phyloP scores from a whole-genome alignment of 371 early-diverging fungal species.

The Actinomortierella wolfii region DNA sequence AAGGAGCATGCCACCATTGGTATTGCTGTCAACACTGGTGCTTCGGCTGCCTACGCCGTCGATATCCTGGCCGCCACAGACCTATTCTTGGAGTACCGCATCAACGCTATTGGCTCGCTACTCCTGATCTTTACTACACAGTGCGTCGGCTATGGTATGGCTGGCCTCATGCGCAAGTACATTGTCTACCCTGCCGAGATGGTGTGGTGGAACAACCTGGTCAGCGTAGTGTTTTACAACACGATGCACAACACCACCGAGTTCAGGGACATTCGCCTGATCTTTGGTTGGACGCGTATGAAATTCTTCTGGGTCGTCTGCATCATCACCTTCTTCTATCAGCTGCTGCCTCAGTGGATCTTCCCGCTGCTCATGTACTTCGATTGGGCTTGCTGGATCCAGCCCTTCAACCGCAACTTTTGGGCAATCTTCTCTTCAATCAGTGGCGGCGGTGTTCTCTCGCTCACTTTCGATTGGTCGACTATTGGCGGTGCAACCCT shows the following conservation, averaged over 20 bases:
- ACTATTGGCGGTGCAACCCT: conserved; percentile 51
- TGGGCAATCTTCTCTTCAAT: conserved; percentile 38
- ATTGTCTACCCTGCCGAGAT: conserved; percentile 48
- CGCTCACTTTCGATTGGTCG: conserved; percentile 78
- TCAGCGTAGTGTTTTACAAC: conserved; percentile 42
- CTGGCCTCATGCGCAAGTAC: conserved; percentile 48
- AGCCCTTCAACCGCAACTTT: conserved; percentile 41
- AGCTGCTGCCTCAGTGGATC: conserved; percentile 61
- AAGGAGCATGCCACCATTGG: conserved; percentile 58
- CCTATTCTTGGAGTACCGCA: conserved; percentile 53
- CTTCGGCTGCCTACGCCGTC: conserved; percentile 40
- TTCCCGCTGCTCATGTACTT: conserved; percentile 60
- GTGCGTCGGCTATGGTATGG: conserved; percentile 49
- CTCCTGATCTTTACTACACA: conserved; percentile 57
- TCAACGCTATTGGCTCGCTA: conserved; percentile 52
- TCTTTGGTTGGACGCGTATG: conserved; percentile 32
- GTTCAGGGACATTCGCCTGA: conserved; percentile 13
- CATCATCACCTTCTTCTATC: conserved; percentile 51
- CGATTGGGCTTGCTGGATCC: conserved; percentile 66
- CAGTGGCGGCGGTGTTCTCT: conserved; percentile 66
- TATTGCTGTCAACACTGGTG: conserved; percentile 38
- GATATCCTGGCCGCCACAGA: conserved; percentile 61
- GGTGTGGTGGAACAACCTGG: conserved; percentile 42
- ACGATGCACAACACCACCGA: conserved; percentile 42
- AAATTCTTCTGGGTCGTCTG: conserved; percentile 51